Base-by-base conservation (phyloP, 768 basidiomycete species). In the Macrolepiota albuminosa region DNA sequence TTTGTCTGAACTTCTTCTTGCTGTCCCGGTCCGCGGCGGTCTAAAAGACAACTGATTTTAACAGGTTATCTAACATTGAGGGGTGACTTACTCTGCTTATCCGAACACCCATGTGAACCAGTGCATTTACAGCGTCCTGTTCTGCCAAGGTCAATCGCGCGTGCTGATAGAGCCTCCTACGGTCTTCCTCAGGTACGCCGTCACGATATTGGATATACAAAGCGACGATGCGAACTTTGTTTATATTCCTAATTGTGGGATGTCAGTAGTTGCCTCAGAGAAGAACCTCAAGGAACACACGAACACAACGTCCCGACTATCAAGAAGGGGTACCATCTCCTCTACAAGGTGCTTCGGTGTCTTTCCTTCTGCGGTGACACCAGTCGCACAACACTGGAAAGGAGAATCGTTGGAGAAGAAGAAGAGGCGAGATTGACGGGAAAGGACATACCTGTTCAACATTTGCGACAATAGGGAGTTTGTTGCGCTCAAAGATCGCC, bases 171-270 rank as follows among this genome's bases (percentile, higher is more conserved):
- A 99, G 73, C 59, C 97, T 81, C 61, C 95, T 85, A 57, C 93
- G 87, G 73, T 99, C 97, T 69, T 98, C 97, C 55, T 98, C 95
- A n/a, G 97, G 95, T 21, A 98, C 96, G 42, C 97, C 97, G 67
- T 98, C 97, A 33, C 95, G 87, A 71, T 87, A 83, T 71, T 96
- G 88, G 66, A 98, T 92, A 70, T 98, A 99, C 33, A 98, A 79
- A 18, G 96, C 93, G 60, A 99, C 91, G 65, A 99, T 89, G 46
- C 97, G 91, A 45, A 98, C 93, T 81, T 99, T 99, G 74, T 94
- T 95, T 53, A 79, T 73, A 67, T 91, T 92, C 54, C 93, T 97
- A 68, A 13, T 58, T n/a, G 43, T 6, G 29, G 56, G 61, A 26
- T 58, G 37, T 40, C 39, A 53, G 16, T 33, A 31, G 13, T 26